Base-by-base conservation (phyloP, 108 stramenopile species). In the Fragilaria radians region DNA sequence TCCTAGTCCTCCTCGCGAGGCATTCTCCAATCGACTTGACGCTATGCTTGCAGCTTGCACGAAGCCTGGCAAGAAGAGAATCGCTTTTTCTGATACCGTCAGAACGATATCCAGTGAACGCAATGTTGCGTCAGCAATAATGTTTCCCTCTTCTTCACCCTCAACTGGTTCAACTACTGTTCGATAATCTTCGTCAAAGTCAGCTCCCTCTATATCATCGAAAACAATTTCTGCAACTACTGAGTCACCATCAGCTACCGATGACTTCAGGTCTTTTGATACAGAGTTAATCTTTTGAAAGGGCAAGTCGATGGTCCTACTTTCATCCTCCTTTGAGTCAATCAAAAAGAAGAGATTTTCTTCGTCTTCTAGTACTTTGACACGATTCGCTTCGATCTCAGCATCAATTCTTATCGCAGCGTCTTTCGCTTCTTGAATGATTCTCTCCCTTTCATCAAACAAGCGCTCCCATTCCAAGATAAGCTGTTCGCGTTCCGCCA, bases 1-100 rank as follows among this genome's bases (percentile, higher is more conserved):
- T 51, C 50, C 50, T 19, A 51, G 50, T 7, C 50, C 50, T 21
- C 50, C 50, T 18, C 50, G n/a, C 17, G 23, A 24, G 5, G 50
- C 50, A 5, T 51, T 7, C 17, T 24, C 50, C 7, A 51, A 25
- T 25, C 50, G 50, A 19, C 24, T 19, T 51, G 50, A 51, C 22
- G 50, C 50, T 9, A 51, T 51, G 19, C 17, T 51, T 7, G 23
- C 19, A 9, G 19, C 22, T 21, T 51, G 7, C 17, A 51, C 50
- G n/a, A 51, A 5, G 9, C 23, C 24, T 18, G 50, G 50, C 23
- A 51, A 25, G 7, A 51, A 7, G 17, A 51, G 19, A 21, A 51
- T 24, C 7, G 22, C 50, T 21, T 51, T 51, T 25, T 51, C 50
- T 7, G 22, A 9, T 19, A 51, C 50, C 17, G 24, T 7, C 7